phyloP scores from a whole-genome alignment of 768 basidiomycete genomes.

The Termitomyces sp. region DNA sequence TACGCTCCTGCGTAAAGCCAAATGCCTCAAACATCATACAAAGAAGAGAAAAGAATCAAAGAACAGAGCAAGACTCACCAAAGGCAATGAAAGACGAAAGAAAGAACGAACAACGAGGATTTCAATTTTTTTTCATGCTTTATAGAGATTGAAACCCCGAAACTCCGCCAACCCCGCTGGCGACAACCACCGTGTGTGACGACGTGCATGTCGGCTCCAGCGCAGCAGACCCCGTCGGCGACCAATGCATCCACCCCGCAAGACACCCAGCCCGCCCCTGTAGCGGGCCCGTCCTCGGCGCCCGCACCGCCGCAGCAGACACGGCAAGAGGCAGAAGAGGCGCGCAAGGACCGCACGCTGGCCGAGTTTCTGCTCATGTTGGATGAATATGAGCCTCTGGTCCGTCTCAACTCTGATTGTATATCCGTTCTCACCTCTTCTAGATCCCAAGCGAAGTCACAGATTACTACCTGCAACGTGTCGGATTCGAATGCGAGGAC shows the following conservation, averaged over 20 bases:
- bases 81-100: neutral
- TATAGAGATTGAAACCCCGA: conserved; percentile 27
- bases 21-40: conserved; percentile 89
- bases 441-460: conserved; percentile 98
- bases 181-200: conserved; percentile 6
- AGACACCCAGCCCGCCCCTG: conserved; percentile 22
- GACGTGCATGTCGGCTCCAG: conserved; percentile 25
- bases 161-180: conserved; percentile 27
- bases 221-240: conserved; percentile 29
- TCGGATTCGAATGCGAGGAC: conserved; percentile 95
- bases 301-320: conserved; percentile 38
- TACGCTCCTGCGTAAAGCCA: conserved; percentile 75
- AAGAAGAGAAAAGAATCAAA: conserved; percentile 9
- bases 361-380: conserved; percentile 95
- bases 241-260: conserved; percentile 20
- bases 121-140: conserved; percentile 2
- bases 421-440: neutral
- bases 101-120: neutral
- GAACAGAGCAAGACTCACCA: conserved; percentile 24
- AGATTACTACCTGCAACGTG: conserved; percentile 93
- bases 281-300: conserved; percentile 26
- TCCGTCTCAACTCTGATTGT: conserved; percentile 30
- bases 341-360: conserved; percentile 83
- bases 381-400: conserved; percentile 95
- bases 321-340: conserved; percentile 74